Percentiles rank a stretch among this genome's conserved stretches.
phyloP scores from a whole-genome alignment of 2,329 filamentous ascomycete genomes.

The Penicillium occitanis region DNA sequence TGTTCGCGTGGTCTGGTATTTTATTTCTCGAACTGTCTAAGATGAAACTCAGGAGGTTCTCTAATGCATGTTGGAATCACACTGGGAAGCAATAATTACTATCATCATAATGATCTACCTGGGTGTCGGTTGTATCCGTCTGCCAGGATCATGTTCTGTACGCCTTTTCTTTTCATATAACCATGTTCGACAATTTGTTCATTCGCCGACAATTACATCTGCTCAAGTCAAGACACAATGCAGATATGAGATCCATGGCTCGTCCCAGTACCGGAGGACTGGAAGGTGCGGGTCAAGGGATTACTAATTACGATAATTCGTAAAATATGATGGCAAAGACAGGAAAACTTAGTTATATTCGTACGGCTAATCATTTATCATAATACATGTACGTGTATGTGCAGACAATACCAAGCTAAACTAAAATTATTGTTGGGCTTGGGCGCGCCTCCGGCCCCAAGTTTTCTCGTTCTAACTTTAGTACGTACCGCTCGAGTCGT shows the following conservation, averaged over 20 bases:
- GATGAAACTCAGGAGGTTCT: neutral
- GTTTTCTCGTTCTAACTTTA: slow-evolving; percentile 11
- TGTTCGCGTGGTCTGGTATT: slow-evolving; percentile 9
- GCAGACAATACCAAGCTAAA: neutral
- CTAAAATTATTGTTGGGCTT: slow-evolving; percentile 16
- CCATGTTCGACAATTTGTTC: neutral
- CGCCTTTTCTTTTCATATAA: neutral
- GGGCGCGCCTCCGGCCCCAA: slow-evolving; percentile 17
- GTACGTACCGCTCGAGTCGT: slow-evolving; percentile 1
- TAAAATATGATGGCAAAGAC: neutral
- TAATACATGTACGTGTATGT: neutral
- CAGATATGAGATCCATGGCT: neutral
- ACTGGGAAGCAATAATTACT: neutral
- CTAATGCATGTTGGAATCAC: slow-evolving; percentile 6
- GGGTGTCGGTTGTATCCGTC: slow-evolving; percentile 8
- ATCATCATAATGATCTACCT: slow-evolving; percentile 3
- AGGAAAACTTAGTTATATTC: neutral
- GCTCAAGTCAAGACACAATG: neutral
- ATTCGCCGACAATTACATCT: neutral
- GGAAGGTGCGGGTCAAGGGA: slow-evolving; percentile 1
- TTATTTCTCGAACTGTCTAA: neutral
- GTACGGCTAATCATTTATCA: neutral
- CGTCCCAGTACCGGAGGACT: slow-evolving; percentile 3
- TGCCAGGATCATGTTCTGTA: neutral
- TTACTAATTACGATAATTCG: neutral